Evolutionary conservation across 2,329 filamentous ascomycete genomes (phyloP).

Genomic region (Claviceps maximensis): DNA sequence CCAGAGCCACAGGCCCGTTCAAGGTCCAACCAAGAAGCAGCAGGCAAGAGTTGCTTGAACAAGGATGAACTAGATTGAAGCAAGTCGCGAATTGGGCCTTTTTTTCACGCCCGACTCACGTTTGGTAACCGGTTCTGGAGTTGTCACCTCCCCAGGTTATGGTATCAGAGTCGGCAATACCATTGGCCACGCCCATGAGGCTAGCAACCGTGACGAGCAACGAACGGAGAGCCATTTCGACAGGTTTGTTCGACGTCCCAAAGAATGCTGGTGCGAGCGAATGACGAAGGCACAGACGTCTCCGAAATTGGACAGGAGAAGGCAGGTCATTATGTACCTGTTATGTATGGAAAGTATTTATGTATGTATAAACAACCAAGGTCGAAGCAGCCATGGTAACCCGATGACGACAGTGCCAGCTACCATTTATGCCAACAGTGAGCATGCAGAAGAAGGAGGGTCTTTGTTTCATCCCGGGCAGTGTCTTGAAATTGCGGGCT

Average conservation of each 20-base stretch:
- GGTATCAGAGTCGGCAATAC: slow-evolving; percentile 35
- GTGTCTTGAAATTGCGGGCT: background rate
- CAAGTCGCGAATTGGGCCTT: background rate
- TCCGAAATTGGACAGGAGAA: background rate
- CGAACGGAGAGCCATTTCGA: slow-evolving; percentile 14
- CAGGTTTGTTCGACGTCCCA: background rate
- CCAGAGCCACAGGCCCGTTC: background rate
- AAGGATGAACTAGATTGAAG: background rate
- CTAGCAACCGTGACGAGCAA: slow-evolving; percentile 20
- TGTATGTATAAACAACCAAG: background rate
- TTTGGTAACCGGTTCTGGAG: slow-evolving; percentile 38
- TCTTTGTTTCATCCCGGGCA: background rate
- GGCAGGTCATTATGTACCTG: background rate
- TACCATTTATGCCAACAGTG: background rate
- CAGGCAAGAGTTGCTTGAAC: background rate
- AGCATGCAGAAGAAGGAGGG: background rate
- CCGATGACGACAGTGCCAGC: background rate
- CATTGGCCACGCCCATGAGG: slow-evolving; percentile 20
- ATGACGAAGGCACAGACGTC: background rate
- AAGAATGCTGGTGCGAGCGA: background rate
- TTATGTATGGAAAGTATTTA: background rate
- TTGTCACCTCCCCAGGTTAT: slow-evolving; percentile 49
- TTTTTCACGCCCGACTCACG: slow-evolving; percentile 20
- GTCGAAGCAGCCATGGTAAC: background rate
- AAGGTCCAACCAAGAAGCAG: background rate